Base-by-base conservation (phyloP, 2,329 filamentous ascomycete species). In the Paracorniculantispora psalliotae region DNA sequence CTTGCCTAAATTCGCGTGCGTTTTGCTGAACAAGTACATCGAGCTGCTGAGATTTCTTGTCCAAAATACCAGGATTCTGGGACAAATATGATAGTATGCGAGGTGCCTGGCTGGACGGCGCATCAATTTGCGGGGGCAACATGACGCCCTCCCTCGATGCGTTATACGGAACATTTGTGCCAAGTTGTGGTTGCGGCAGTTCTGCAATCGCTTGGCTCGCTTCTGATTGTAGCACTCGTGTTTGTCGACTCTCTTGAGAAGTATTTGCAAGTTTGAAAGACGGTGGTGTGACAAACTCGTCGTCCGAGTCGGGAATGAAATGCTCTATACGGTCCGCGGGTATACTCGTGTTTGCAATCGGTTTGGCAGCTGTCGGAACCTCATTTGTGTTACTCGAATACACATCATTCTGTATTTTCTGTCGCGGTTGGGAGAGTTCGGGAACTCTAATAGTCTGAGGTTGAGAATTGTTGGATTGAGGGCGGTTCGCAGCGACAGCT, bases 221-320 rank as follows among this genome's bases (percentile, higher is more conserved):
- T 37, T 52, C 37, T 6, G 37, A 47, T 30, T 56, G 58, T 9
- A 39, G 8, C 6, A 47, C 25, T n/a, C 43, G 25, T 19, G 25
- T n/a, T 15, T 37, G 33, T 15, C 17, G 58, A 21, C 37, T 55
- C 37, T 41, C 50, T 10, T 43, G 43, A 26, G 56, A 48, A n/a
- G 5, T 60, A 9, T 41, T 21, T 66, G 71, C 65, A 57, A 67
- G 61, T 65, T 79, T 68, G 39, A 68, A 70, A 10, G 69, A 70
- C 9, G 70, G 72, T 13, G 79, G 74, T 5, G 76, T 77, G 6
- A 79, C 64, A 44, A 78, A 79, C 46, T 84, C 81, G 46, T 84
- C 82, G 47, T 85, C 82, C 0, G 82, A 85, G 63, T 85, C 82
- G 54, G 79, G 74, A 43, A 85, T 79, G 7, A 82, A 68, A 35